These are phyloP conservation scores for Diutina scorzettiae DNA, from an alignment of 1,139 yeast species.

Conservation along the genomic window DNA sequence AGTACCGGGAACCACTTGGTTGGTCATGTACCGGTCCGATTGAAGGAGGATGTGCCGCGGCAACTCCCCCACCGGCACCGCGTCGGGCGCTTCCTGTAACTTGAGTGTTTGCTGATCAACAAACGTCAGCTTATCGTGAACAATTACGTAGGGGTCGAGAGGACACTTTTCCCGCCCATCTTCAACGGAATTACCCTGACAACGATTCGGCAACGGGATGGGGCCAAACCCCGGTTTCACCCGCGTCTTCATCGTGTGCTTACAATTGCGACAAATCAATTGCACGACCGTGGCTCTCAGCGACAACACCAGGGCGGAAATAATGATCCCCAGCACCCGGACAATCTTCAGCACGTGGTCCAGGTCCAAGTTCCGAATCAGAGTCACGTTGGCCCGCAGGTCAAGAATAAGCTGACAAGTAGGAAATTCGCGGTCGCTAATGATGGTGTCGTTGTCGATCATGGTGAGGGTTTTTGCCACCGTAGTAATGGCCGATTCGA, in stretches of 20 bases:
- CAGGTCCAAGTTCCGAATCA: constrained; percentile 73
- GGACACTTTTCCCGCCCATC: constrained; percentile 57
- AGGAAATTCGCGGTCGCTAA: constrained; percentile 38
- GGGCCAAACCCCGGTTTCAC: constrained; percentile 74
- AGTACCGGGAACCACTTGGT: constrained; percentile 89
- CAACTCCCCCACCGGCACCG: constrained; percentile 98
- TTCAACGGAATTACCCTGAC: constrained; percentile 51
- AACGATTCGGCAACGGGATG: constrained; percentile 61
- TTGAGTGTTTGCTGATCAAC: constrained; percentile 92
- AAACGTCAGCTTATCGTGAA: constrained; percentile 84
- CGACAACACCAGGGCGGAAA: constrained; percentile 79
- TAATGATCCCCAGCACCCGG: constrained; percentile 85
- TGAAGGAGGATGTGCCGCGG: constrained; percentile 87
- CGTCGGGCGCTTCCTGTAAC: constrained; percentile 91
- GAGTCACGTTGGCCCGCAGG: constrained; percentile 60
- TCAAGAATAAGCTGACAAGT: constrained; percentile 71
- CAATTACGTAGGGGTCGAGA: constrained; percentile 82
- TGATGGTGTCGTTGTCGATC: constrained; percentile 42
- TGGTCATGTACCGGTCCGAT: constrained; percentile 82
- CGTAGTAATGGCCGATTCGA: constrained; percentile 82
- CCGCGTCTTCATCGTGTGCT: constrained; percentile 58
- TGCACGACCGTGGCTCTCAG: constrained; percentile 83
- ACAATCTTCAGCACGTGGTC: constrained; percentile 84
- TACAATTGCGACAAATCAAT: constrained; percentile 79
- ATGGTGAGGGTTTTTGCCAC: constrained; percentile 75